Base-by-base conservation (phyloP, 2,329 filamentous ascomycete species). In the Fusarium multiceps region DNA sequence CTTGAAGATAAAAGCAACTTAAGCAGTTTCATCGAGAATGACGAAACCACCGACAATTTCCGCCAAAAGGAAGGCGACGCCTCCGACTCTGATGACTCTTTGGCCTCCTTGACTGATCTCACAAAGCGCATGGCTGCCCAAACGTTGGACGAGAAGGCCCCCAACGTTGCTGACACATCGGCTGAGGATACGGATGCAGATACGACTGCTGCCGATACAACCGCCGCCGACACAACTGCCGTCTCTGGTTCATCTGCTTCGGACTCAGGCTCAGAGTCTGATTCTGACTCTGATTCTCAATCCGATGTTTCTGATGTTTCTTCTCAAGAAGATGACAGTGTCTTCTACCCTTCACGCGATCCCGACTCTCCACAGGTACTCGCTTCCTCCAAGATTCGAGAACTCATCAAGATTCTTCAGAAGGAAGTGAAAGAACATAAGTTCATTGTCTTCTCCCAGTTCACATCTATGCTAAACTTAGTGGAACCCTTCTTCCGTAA, bases 391-490 rank as follows among this genome's bases (percentile, higher is more conserved):
- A 99, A 99, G 83, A 97, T 99, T 75, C 90, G 92, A 46, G 90
- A 96, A 73, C 86, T 98, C 21, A 87, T 97, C 76, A 86, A 89
- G 65, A 92, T 99, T 54, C 87, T 99, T 11, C 87, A 90, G 69
- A 88, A 88, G 46, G 96, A 99, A 79, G 90, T 90, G 0, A 83
- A 86, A 3, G 86, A 93, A 63, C 93, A 97, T 86, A 99, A 99
- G 78, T 97, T 97, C 77, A 99, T 99, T 75, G 94, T 99, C 69
- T 99, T 99, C 81, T 97, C 94, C 3, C 93, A 98, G 75, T 99
- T 99, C 81, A 99, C 96, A 1, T 96, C 93, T 1, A 99, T 99
- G 96, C 89, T 99, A 47, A 93, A 98, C 82, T 89, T 98, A 28
- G 90, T 99, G 68, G 94, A 98, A 78, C 96, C 96, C 4, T 98